Evolutionary conservation across 2,329 filamentous ascomycete species (phyloP), one percentile per base, ranked within the genome.

Genomic region (Clathrospora elynae): DNA sequence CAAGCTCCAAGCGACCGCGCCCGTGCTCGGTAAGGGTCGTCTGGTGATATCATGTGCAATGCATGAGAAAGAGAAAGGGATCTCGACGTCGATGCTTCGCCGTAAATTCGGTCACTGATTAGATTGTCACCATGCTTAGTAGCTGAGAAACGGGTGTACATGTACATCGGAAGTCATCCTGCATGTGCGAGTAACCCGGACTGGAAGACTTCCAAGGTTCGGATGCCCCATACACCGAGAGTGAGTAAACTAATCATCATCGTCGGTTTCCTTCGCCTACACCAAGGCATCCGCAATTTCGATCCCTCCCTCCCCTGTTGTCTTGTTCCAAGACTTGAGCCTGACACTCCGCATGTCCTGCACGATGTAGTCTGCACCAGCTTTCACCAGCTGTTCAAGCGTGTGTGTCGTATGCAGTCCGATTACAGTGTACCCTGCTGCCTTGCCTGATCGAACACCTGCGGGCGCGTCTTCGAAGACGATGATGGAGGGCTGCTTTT

Each of bases 381-480:
- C 89, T 32, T 79, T 81, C 48, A 78, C 73, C 35, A 95, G 78
- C 73, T 91, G 82, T 57, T 84, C 82, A 31, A 85, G 75, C 17
- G 80, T 83, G 73, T 96, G 91, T 62, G 88, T 95, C 39, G 90
- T 96, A 41, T 87, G 82, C 39, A 96, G 73, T n/a, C 85, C 91
- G 31, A 95, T 73, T 9, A 96, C 91, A 64, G 81, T 85, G 74
- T 87, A 96, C 2, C 90, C 90, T 7, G 91, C 91, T 1, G 82
- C 88, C 72, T 91, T 95, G 34, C 90, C 91, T 18, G 90, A 84
- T 53, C 74, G 78, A 62, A 96, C 88, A 4, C 91, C 91, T 6
- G 90, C 88, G 4, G 91, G 90, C 42, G 88, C 88, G 73, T 96
- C 91, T 73, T 96, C 91, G 24, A 96, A 74, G 34, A 96, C 91